phyloP scores from a whole-genome alignment of 2,329 filamentous ascomycete genomes.

The Aspergillus intermedius region DNA sequence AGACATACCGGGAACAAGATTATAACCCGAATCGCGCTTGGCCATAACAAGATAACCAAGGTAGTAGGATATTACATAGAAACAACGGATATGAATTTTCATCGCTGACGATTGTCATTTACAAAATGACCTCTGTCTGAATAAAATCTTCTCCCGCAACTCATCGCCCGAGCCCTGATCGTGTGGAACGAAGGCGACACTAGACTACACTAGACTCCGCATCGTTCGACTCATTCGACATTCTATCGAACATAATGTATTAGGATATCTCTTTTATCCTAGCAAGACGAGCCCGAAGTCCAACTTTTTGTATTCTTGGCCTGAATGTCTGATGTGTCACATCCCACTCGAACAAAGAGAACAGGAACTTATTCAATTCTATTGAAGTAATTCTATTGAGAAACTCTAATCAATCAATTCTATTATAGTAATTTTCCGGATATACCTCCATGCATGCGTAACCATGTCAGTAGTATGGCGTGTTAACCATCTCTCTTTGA shows the following conservation, averaged over 20 bases:
- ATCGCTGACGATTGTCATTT: background rate
- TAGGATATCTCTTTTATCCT: no score
- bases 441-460: no score
- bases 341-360: no score
- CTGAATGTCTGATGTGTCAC: no score
- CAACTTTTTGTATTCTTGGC: no score
- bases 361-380: no score
- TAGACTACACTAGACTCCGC: background rate
- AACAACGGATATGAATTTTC: background rate
- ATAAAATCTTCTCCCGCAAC: background rate
- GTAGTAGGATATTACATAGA: background rate
- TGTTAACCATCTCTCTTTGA: no score
- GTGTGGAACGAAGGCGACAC: background rate
- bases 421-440: no score
- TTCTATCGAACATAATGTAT: background rate
- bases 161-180: background rate
- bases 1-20: background rate
- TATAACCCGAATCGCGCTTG: background rate
- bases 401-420: no score
- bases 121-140: background rate
- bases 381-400: no score
- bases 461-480: no score
- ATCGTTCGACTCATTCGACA: background rate
- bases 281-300: no score
- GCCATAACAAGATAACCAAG: background rate